phyloP scores from a whole-genome alignment of 805 yeast species.

The Lipomyces mesembrius region DNA sequence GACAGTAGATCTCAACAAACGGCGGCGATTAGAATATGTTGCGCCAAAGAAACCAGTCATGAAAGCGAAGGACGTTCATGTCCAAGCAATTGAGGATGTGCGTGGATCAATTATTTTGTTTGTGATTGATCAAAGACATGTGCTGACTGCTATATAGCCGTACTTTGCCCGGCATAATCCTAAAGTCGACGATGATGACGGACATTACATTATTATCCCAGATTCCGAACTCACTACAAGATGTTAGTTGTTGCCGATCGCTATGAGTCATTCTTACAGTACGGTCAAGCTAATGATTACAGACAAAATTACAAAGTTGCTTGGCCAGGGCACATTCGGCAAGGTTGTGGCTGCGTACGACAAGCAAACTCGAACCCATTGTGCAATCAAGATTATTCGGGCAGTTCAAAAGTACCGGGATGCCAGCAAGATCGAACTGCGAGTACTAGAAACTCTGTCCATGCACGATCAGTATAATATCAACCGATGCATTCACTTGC shows the following conservation, averaged over 20 bases:
- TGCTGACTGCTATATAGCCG: constrained; percentile 7
- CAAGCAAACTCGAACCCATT: constrained; percentile 58
- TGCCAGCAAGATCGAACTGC: constrained; percentile 89
- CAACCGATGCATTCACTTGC: constrained; percentile 80
- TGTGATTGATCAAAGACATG: background rate
- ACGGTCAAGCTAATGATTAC: constrained; percentile 54
- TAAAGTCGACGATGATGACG: constrained; percentile 46
- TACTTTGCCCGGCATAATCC: constrained; percentile 9
- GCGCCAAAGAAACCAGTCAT: constrained; percentile 36
- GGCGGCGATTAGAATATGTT: constrained; percentile 21
- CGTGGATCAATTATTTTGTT: constrained; percentile 3
- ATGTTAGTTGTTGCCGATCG: constrained; percentile 16
- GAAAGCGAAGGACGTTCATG: constrained; percentile 43
- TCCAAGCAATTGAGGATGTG: constrained; percentile 39
- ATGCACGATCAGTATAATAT: constrained; percentile 68
- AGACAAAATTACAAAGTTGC: constrained; percentile 64
- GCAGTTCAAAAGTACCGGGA: constrained; percentile 93
- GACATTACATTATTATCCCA: constrained; percentile 46
- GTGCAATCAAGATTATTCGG: constrained; percentile 90
- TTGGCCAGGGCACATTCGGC: constrained; percentile 95
- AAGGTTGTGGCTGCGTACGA: constrained; percentile 87
- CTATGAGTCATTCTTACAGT: background rate
- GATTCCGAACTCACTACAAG: constrained; percentile 45
- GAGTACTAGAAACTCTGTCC: constrained; percentile 76
- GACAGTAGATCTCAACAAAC: constrained; percentile 12